Evolutionary conservation across 1,284 basidiomycete species (phyloP).

Genomic region (Phaffia rhodozyma): DNA sequence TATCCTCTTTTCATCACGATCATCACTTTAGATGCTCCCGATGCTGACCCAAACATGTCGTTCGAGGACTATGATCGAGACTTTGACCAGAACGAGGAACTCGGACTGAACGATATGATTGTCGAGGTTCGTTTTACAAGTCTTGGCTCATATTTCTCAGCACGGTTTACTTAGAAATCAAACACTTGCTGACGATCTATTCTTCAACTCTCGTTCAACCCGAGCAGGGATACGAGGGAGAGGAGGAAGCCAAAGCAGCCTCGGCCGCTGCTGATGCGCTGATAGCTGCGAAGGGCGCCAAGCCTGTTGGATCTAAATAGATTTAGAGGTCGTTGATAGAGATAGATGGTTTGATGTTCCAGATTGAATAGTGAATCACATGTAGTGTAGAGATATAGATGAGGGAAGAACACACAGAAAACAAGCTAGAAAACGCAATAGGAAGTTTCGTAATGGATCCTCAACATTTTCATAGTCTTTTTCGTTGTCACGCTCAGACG

Average conservation of each 20-base stretch:
- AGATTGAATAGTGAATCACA: too few relatives aligned
- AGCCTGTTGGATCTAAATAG: neutral
- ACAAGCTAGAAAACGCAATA: neutral
- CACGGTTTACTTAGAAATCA: neutral
- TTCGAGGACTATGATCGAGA: conserved; percentile 72
- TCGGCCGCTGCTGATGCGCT: neutral
- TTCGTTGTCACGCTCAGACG: too few relatives aligned
- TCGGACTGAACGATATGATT: conserved; percentile 94
- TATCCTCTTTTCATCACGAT: neutral
- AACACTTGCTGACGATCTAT: neutral
- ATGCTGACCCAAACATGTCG: conserved; percentile 81
- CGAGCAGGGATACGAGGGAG: conserved; percentile 17
- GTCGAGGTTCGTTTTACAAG: conserved; percentile 46
- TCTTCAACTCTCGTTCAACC: neutral
- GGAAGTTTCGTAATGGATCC: neutral
- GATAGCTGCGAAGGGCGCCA: neutral
- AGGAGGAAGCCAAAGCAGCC: conserved; percentile 17
- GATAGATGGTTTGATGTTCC: too few relatives aligned
- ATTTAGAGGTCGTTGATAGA: neutral
- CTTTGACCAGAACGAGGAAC: conserved; percentile 86
- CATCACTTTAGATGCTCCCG: conserved; percentile 50
- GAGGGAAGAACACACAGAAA: too few relatives aligned
- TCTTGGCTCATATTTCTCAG: neutral
- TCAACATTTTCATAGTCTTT: neutral
- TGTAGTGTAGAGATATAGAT: too few relatives aligned